Percentiles rank a stretch among this genome's conserved stretches.
Evolutionary conservation across 2,329 filamentous ascomycete genomes (phyloP).

Genomic region (Pseudogymnoascus sp.): DNA sequence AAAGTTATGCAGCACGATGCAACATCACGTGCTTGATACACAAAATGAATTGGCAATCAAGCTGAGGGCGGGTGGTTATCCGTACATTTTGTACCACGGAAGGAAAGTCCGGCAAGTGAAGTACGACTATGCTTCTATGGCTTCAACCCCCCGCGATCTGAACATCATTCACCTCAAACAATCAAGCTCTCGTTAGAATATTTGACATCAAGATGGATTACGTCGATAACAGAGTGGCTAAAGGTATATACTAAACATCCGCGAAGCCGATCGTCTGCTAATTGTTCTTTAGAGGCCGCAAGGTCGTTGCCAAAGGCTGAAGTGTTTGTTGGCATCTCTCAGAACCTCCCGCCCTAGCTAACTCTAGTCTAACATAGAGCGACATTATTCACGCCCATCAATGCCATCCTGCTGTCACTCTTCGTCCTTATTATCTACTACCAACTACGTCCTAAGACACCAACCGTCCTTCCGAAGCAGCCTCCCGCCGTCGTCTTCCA

Average conservation of each 20-base stretch:
- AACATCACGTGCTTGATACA: background rate
- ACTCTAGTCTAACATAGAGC: conserved; percentile 19
- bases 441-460: conserved; percentile 45
- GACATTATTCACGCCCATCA: conserved; percentile 53
- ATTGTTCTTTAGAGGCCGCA: conserved; percentile 23
- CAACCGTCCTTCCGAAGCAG: conserved; percentile 44
- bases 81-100: background rate
- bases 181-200: background rate
- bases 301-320: conserved; percentile 26
- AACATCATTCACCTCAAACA: background rate
- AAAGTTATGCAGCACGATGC: background rate
- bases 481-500: conserved; percentile 56
- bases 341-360: background rate
- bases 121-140: background rate
- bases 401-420: conserved; percentile 52
- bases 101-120: background rate
- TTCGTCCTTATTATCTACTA: conserved; percentile 54
- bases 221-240: conserved; percentile 32
- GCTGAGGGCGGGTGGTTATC: background rate
- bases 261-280: background rate
- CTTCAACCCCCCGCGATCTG: background rate
- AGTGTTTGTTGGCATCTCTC: conserved; percentile 25
- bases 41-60: background rate
- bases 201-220: conserved; percentile 27
- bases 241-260: conserved; percentile 21